Conservation (phyloP, 2,329 filamentous ascomycete species). For the Colletotrichum lupini region DNA sequence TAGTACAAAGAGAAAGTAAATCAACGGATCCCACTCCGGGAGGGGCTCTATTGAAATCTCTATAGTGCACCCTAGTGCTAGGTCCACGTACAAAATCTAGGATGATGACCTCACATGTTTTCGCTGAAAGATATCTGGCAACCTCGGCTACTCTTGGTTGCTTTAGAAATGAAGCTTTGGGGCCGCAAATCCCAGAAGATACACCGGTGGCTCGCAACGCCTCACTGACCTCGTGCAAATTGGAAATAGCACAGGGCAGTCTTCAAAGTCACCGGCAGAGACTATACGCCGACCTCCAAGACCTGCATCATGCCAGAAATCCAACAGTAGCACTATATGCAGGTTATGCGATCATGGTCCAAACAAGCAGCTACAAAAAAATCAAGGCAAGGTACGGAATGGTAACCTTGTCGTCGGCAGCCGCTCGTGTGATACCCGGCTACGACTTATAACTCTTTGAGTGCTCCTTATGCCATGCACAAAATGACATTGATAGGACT, state of each 20-base stretch:
- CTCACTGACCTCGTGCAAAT: background rate
- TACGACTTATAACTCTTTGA: background rate
- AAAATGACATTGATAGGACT: background rate
- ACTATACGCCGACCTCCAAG: background rate
- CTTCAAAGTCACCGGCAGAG: background rate
- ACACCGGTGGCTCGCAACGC: background rate
- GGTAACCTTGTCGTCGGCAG: constrained; percentile 2
- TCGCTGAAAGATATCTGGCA: background rate
- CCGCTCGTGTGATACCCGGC: background rate
- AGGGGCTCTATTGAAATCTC: background rate
- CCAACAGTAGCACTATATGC: constrained; percentile 12
- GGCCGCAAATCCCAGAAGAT: background rate
- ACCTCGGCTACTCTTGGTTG: background rate
- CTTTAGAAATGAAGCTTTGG: background rate
- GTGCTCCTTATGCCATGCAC: background rate
- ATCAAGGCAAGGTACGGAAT: background rate
- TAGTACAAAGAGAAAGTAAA: background rate
- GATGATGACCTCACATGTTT: background rate
- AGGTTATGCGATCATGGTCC: background rate
- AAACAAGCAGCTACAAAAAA: background rate
- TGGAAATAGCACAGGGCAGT: background rate
- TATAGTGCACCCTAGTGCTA: background rate
- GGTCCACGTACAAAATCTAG: background rate
- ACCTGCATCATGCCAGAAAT: constrained; percentile 16
- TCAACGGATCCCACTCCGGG: background rate